Percentiles rank a stretch among this genome's conserved stretches.
Conservation (phyloP, 306 rosid genomes). For the Vigna reflexopilosa region DNA sequence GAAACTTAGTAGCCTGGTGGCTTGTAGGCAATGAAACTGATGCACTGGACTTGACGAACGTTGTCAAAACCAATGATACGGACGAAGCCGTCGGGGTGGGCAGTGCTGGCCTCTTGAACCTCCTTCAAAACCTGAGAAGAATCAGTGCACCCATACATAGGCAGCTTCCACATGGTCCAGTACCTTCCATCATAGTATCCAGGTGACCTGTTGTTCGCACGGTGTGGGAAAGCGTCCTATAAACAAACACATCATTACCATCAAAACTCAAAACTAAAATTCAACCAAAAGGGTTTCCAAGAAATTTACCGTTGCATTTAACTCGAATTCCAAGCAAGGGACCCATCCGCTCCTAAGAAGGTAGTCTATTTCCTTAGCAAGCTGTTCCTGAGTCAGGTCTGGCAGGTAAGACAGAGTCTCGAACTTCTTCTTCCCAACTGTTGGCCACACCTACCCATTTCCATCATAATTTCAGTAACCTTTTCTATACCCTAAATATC, state of each 20-base stretch:
- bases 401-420: constrained; percentile 97
- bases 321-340: constrained; percentile 78
- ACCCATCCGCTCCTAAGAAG: constrained; percentile 67
- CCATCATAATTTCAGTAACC: not conserved
- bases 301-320: constrained; percentile 31
- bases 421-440: constrained; percentile 65
- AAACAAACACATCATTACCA: constrained; percentile 8
- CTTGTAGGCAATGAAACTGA: constrained; percentile 87
- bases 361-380: constrained; percentile 69
- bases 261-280: not conserved
- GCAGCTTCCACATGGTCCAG: constrained; percentile 97
- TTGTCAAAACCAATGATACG: constrained; percentile 93
- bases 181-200: constrained; percentile 91
- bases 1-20: constrained; percentile 40
- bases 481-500: too few species aligned
- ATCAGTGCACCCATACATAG: constrained; percentile 86
- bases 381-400: fast-evolving
- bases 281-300: not conserved
- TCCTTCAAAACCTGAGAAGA: constrained; percentile 60
- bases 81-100: constrained; percentile 54
- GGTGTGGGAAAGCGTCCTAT: constrained; percentile 58
- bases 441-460: constrained; percentile 80
- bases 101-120: constrained; percentile 53
- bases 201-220: constrained; percentile 65
- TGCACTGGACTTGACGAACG: constrained; percentile 78